Conservation (phyloP, 2,329 filamentous ascomycete species). For the Paraphoma sp. region DNA sequence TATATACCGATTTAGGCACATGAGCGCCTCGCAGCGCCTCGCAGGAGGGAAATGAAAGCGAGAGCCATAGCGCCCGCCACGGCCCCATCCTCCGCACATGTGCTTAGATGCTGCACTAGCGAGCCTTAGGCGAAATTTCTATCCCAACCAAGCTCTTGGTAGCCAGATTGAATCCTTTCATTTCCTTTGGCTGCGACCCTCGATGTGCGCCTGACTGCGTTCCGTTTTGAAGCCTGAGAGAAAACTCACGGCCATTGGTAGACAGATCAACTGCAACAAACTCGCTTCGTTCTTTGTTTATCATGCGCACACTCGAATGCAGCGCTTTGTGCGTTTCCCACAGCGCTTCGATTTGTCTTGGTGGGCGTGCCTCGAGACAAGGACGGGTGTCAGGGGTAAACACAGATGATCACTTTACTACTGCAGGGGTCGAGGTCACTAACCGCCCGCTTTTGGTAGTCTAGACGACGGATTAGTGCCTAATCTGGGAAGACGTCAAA, state of each 20-base stretch:
- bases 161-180: slow-evolving; percentile 33
- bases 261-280: slow-evolving; percentile 9
- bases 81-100: slow-evolving; percentile 33
- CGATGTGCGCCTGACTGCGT: slow-evolving; percentile 12
- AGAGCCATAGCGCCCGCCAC: slow-evolving; percentile 27
- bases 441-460: slow-evolving; percentile 23
- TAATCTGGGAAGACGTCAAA: slow-evolving; percentile 14
- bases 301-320: slow-evolving; percentile 6
- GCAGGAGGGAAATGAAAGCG: slow-evolving; percentile 33
- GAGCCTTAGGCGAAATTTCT: slow-evolving; percentile 20
- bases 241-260: slow-evolving; percentile 17
- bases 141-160: slow-evolving; percentile 23
- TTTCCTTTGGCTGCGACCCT: slow-evolving; percentile 21
- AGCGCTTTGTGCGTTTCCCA: slow-evolving; percentile 6
- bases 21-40: slow-evolving; percentile 22
- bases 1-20: slow-evolving; percentile 31
- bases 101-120: slow-evolving; percentile 29
- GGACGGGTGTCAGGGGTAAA: slow-evolving; percentile 30
- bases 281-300: slow-evolving; percentile 49
- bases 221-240: slow-evolving; percentile 18
- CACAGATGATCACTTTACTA: slow-evolving; percentile 24
- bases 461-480: slow-evolving; percentile 20
- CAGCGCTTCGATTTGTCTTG: slow-evolving; percentile 26
- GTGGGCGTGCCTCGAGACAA: slow-evolving; percentile 18
- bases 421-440: slow-evolving; percentile 26